A percentile compares a stretch with the other conserved stretches of the same genome.
Conservation (phyloP, 208 protist genomes). For the Wallacemonas sp. region DNA sequence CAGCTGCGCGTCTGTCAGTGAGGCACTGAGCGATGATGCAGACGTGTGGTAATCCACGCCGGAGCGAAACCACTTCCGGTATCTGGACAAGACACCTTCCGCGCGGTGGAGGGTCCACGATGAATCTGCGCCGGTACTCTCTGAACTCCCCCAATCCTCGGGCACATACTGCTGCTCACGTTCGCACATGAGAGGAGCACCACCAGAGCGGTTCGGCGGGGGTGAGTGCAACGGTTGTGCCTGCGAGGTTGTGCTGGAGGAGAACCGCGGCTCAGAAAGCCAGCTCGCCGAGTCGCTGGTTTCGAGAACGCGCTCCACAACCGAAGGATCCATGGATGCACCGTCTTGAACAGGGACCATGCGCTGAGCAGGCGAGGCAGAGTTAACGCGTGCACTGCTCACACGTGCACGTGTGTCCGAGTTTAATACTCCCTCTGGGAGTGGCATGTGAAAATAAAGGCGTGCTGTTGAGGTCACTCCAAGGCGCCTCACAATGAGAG, state of each 20-base stretch:
- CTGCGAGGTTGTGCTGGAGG: no score
- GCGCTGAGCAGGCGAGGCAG: neutral
- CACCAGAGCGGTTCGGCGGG: no score
- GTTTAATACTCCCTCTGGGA: no score
- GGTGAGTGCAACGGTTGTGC: no score
- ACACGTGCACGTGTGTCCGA: no score
- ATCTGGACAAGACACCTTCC: neutral
- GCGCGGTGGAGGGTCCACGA: slow-evolving; percentile 1
- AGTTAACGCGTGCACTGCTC: no score
- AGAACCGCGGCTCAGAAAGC: slow-evolving; percentile 18
- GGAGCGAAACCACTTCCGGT: neutral
- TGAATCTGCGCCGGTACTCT: neutral
- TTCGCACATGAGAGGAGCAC: no score
- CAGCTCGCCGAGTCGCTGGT: slow-evolving; percentile 19
- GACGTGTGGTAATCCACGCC: neutral
- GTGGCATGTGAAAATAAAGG: no score
- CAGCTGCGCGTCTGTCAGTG: neutral
- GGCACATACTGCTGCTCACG: no score
- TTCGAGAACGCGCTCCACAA: slow-evolving; percentile 25
- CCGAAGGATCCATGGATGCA: slow-evolving; percentile 2
- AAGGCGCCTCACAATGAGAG: no score
- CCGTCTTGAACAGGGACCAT: neutral
- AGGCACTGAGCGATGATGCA: neutral
- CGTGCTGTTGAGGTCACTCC: no score
- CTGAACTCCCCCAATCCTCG: no score